Base-by-base conservation (phyloP, 768 basidiomycete species). In the Leccinum broughii region DNA sequence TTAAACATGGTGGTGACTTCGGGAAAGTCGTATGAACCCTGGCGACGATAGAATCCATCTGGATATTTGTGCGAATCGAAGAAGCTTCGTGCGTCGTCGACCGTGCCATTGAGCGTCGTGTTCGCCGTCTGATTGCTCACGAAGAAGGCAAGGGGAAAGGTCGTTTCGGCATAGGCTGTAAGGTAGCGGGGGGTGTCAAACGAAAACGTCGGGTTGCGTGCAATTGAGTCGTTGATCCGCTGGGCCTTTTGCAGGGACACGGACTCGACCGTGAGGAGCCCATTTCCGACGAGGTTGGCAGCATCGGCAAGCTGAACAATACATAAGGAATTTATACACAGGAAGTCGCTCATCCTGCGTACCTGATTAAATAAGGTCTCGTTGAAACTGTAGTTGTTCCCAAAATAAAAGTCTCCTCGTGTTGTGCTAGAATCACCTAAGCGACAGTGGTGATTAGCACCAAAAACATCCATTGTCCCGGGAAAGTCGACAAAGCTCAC, bases 141-240 rank as follows among this genome's bases (percentile, higher is more conserved):
- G 48, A 71, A 69, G 37, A 70, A 71, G 11, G 62, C 66, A 17
- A 68, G 58, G 1, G 69, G 69, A 26, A 68, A 71, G 1, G 62
- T 62, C 1, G 62, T 60, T 54, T 70, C 69, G 4, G 61, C 62
- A 13, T 68, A 69, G 20, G 62, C 69, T 0, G 69, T 64, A 0
- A 69, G 48, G 53, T 9, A 70, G 3, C 68, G 62, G 0, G 66
- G 66, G n/a, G 61, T 64, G 2, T 64, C 62, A 11, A 71, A 66
- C 56, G 37, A 61, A 37, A 70, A 70, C 0, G 61, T 66, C 1
- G 69, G 69, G 32, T 70, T 70, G 41, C 58, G 59, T 17, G 69
- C 69, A 17, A 70, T 71, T 22, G 69, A 70, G 53, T 71, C 62
- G 24, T 69, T 71, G 30, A 70, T 71, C n/a, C 69, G 69, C 2